Evolutionary conservation across 108 stramenopile genomes (phyloP).

Genomic region (Fragilariopsis cylindrus): DNA sequence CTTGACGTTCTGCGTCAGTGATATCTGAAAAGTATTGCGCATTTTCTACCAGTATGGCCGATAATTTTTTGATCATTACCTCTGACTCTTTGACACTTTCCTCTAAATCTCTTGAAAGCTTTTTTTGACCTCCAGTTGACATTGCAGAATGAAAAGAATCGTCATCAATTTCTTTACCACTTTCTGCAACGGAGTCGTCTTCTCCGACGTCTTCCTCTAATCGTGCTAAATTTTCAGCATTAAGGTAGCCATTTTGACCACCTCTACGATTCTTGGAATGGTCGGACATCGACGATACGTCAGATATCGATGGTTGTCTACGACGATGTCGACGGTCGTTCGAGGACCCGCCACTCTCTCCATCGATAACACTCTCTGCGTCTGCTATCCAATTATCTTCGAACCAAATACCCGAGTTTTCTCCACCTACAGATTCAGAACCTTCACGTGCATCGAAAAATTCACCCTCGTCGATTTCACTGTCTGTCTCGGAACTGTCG

Average conservation of each 20-base stretch:
- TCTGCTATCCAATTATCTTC: conserved; percentile 52
- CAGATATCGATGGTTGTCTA: conserved; percentile 46
- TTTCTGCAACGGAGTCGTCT: conserved; percentile 34
- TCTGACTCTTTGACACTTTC: conserved; percentile 30
- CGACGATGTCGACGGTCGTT: conserved; percentile 15
- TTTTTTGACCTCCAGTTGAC: conserved; percentile 42
- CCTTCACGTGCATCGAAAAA: conserved; percentile 64
- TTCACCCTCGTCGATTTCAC: conserved; percentile 49
- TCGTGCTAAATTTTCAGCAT: conserved; percentile 63
- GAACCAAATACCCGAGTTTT: conserved; percentile 43
- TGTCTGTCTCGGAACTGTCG: conserved; percentile 7
- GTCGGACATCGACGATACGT: conserved; percentile 55
- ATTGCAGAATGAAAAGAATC: conserved; percentile 69
- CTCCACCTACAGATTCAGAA: conserved; percentile 34
- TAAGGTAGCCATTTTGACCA: conserved; percentile 44
- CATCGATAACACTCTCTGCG: conserved; percentile 44
- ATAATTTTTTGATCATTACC: conserved; percentile 23
- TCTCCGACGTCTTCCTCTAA: conserved; percentile 52
- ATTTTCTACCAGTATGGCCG: conserved; percentile 18
- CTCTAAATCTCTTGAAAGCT: conserved; percentile 42
- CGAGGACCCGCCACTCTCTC: conserved; percentile 22
- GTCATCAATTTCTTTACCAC: conserved; percentile 41
- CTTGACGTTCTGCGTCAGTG: conserved; percentile 3
- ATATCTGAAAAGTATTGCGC: conserved; percentile 4
- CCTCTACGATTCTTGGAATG: conserved; percentile 24